phyloP scores from a whole-genome alignment of 768 basidiomycete species.

The Boletus vinaceobasis region DNA sequence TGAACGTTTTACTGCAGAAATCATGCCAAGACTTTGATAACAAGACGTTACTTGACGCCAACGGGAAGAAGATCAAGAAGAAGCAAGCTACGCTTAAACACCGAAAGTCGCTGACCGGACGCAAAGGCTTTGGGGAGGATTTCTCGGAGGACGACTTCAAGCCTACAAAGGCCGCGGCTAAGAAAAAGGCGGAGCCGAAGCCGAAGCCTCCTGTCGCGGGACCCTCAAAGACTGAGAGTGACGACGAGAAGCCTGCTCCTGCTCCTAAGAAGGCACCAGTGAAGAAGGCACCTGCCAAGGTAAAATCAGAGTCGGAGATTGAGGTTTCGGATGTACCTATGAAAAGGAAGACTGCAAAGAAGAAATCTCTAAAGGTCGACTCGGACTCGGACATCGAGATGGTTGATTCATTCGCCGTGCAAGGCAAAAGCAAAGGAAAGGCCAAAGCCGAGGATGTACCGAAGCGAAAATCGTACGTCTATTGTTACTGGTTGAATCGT shows the following conservation, averaged over 20 bases:
- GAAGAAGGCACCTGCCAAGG: slow-evolving; percentile 32
- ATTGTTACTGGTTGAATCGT: background rate
- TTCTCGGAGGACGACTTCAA: slow-evolving; percentile 56
- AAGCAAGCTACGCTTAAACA: slow-evolving; percentile 55
- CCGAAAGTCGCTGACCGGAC: slow-evolving; percentile 48
- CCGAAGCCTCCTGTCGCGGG: slow-evolving; percentile 32
- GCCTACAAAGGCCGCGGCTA: slow-evolving; percentile 46
- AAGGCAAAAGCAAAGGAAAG: slow-evolving; percentile 44
- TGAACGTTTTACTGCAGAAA: slow-evolving; percentile 30
- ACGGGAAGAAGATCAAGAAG: slow-evolving; percentile 52
- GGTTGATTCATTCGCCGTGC: slow-evolving; percentile 19
- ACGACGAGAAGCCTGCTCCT: slow-evolving; percentile 33
- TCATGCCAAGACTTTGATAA: slow-evolving; percentile 42
- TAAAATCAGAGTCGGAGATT: slow-evolving; percentile 40
- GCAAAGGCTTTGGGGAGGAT: slow-evolving; percentile 33
- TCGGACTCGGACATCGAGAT: slow-evolving; percentile 41
- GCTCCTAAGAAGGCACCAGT: slow-evolving; percentile 30
- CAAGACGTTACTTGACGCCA: slow-evolving; percentile 44
- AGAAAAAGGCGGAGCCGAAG: slow-evolving; percentile 33
- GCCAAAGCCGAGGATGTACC: slow-evolving; percentile 33
- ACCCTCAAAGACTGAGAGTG: slow-evolving; percentile 44
- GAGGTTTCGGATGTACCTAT: slow-evolving; percentile 28
- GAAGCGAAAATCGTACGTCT: slow-evolving; percentile 69
- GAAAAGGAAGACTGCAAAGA: slow-evolving; percentile 20
- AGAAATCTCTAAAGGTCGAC: slow-evolving; percentile 27